Conservation (phyloP, 2,329 filamentous ascomycete species). For the Diaporthe vaccinii region DNA sequence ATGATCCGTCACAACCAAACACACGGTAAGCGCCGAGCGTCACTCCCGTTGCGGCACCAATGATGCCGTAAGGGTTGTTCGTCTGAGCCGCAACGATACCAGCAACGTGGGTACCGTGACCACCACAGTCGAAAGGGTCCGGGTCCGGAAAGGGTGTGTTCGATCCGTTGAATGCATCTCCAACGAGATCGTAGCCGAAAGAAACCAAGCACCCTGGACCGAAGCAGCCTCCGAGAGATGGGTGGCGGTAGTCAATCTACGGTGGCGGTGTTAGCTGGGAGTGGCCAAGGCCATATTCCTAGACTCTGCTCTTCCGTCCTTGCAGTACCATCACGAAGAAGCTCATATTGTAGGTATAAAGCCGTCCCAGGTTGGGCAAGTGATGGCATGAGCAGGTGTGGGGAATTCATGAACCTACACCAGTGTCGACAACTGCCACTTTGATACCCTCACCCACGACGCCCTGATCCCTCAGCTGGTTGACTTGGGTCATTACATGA, state of each 20-base stretch:
- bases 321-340: neutral
- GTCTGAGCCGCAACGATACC: conserved; percentile 73
- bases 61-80: conserved; percentile 67
- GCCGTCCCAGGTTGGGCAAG: neutral
- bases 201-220: conserved; percentile 70
- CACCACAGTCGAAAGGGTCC: conserved; percentile 68
- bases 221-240: conserved; percentile 75
- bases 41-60: conserved; percentile 69
- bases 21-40: conserved; percentile 69
- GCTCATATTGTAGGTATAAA: neutral
- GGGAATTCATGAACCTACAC: conserved; percentile 55
- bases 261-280: conserved; percentile 39
- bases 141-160: conserved; percentile 59
- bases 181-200: conserved; percentile 70
- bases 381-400: neutral
- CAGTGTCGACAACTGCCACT: conserved; percentile 67
- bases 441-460: conserved; percentile 65
- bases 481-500: conserved; percentile 69
- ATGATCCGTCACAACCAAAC: conserved; percentile 66
- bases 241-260: conserved; percentile 73
- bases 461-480: conserved; percentile 63
- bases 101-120: conserved; percentile 73
- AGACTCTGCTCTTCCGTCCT: neutral
- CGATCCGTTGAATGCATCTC: conserved; percentile 62
- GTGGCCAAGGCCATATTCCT: neutral